phyloP scores from a whole-genome alignment of 192 early-diverging fungal genomes.

The Coemansia sp. region DNA sequence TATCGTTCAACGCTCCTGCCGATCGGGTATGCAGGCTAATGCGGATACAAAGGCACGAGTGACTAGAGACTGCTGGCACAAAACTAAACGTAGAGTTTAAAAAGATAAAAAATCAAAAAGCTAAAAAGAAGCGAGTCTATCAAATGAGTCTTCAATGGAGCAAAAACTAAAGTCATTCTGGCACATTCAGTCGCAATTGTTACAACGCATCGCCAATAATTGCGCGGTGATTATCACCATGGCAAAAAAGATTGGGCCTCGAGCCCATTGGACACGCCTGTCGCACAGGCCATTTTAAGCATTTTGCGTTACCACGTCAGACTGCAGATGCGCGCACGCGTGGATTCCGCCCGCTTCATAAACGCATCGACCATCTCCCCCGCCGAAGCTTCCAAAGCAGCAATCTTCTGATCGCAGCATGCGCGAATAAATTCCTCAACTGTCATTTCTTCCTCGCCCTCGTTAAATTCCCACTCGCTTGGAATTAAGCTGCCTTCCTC shows the following conservation, averaged over 20 bases:
- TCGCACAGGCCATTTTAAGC: too few species aligned
- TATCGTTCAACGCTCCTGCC: too few species aligned
- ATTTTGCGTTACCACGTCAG: constrained; percentile 22
- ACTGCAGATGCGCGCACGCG: constrained; percentile 38
- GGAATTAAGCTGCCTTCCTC: background rate
- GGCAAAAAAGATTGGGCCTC: background rate
- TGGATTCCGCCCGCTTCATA: constrained; percentile 42
- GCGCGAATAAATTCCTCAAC: constrained; percentile 56
- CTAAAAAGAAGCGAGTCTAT: background rate
- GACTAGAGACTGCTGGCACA: background rate
- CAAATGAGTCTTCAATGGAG: background rate
- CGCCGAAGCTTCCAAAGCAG: constrained; percentile 37
- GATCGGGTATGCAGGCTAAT: background rate
- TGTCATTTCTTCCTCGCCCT: constrained; percentile 46
- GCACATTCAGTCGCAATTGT: background rate
- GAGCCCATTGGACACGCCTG: too few species aligned
- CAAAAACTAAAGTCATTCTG: background rate
- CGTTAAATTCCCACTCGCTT: constrained; percentile 38
- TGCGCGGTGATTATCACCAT: background rate
- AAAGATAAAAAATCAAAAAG: background rate
- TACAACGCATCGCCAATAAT: background rate
- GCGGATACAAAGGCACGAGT: background rate
- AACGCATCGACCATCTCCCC: constrained; percentile 46
- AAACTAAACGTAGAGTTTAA: background rate
- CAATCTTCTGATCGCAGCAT: constrained; percentile 42